Conservation (phyloP, 805 yeast species). For the Jamesozyma rosinii region DNA sequence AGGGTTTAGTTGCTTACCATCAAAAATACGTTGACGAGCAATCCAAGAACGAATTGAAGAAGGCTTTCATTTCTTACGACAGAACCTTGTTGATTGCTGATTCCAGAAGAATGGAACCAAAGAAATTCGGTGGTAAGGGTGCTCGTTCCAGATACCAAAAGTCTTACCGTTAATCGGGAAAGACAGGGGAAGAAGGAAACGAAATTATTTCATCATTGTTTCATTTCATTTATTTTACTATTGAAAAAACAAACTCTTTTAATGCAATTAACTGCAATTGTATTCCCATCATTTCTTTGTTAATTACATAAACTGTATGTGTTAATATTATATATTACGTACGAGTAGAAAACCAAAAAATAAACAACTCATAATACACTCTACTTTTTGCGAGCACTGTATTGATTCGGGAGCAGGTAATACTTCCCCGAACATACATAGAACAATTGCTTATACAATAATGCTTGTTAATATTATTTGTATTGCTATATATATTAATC, state of each 20-base stretch:
- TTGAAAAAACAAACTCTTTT: background rate
- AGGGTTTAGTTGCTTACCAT: conserved; percentile 98
- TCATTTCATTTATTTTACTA: conserved; percentile 1
- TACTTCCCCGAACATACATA: too few relatives aligned
- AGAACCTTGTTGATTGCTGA: conserved; percentile 99
- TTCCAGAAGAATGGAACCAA: conserved; percentile 99
- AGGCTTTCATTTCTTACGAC: conserved; percentile 95
- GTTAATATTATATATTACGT: conserved; percentile 4
- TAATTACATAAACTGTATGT: conserved; percentile 1
- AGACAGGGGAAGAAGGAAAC: background rate
- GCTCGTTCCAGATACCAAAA: conserved; percentile 99
- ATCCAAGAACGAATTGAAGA: conserved; percentile 98
- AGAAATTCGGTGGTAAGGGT: conserved; percentile 99
- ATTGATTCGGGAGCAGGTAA: too few relatives aligned
- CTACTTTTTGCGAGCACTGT: too few relatives aligned
- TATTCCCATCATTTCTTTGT: background rate
- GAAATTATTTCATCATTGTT: conserved; percentile 1
- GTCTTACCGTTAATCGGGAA: conserved; percentile 84
- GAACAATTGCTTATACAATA: too few relatives aligned
- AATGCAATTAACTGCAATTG: conserved; percentile 3
- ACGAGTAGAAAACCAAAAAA: conserved; percentile 1
- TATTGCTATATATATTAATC: too few relatives aligned
- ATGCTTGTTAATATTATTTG: too few relatives aligned
- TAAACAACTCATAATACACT: background rate
- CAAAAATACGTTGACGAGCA: conserved; percentile 99